A percentile compares a stretch with the other conserved stretches of the same genome.
Conservation (phyloP, 495 filamentous ascomycete genomes). For the Astrocystis sublimbata region DNA sequence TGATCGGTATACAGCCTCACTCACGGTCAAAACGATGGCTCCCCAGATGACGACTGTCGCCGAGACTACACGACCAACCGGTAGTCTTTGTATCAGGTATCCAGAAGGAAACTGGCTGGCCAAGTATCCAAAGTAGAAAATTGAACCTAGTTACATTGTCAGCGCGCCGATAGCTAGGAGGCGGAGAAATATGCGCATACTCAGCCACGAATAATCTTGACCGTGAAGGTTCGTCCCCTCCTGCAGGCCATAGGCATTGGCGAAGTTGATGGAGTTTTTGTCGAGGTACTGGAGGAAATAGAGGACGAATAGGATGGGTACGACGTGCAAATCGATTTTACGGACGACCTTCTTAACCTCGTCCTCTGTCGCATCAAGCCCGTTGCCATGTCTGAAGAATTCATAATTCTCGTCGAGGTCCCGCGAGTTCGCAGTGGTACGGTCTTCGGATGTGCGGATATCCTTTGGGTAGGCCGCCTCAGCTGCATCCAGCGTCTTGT, state of each 20-base stretch:
- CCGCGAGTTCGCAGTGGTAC: neutral
- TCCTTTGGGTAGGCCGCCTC: neutral
- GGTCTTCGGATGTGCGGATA: neutral
- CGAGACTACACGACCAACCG: slow-evolving; percentile 52
- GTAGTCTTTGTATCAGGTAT: slow-evolving; percentile 54
- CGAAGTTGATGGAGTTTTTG: slow-evolving; percentile 62
- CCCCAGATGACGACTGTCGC: slow-evolving; percentile 32
- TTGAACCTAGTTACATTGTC: slow-evolving; percentile 13
- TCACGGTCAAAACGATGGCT: slow-evolving; percentile 19
- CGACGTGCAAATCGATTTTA: slow-evolving; percentile 57
- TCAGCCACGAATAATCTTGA: slow-evolving; percentile 58
- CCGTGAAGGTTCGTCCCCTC: slow-evolving; percentile 53
- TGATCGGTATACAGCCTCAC: neutral
- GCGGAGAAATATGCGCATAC: slow-evolving; percentile 19
- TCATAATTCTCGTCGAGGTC: slow-evolving; percentile 31
- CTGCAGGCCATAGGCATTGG: slow-evolving; percentile 59
- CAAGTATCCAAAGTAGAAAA: slow-evolving; percentile 39
- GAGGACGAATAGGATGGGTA: slow-evolving; percentile 58
- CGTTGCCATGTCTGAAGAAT: slow-evolving; percentile 30
- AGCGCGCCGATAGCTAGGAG: neutral
- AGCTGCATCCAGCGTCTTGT: neutral
- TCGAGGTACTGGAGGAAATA: slow-evolving; percentile 61
- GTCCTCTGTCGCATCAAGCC: slow-evolving; percentile 31
- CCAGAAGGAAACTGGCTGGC: slow-evolving; percentile 55
- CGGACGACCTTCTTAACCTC: slow-evolving; percentile 44